Evolutionary conservation across 2,329 filamentous ascomycete genomes (phyloP), one percentile per base, ranked within the genome.

Genomic region (Monascus ruber): DNA sequence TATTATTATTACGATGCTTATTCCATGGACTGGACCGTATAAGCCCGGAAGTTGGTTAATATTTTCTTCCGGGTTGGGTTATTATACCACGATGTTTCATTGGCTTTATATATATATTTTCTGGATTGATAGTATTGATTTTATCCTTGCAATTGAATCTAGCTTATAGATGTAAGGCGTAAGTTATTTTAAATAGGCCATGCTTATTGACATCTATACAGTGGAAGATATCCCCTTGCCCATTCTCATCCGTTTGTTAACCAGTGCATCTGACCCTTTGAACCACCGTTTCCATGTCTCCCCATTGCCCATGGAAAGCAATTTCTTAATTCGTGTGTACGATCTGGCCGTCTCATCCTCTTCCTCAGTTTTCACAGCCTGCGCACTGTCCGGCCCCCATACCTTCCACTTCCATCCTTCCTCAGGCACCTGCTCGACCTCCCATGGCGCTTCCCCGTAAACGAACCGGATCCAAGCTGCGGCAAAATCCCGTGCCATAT

Each of bases 401-500:
- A 54, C 35, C 41, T 49, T 55, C 50, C 51, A 55, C 7, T 41
- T 31, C 4, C 39, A 7, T 31, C 35, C 31, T 2, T 28, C 10
- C 10, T 28, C 27, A 6, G 5, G n/a, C 8, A 4, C 28, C 28
- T 24, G 29, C 27, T 35, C 6, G 7, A 25, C n/a, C 6, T 40
- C 7, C 51, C 50, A 55, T 5, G 50, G 50, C 9, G 32, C 33
- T 3, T 44, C n/a, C 1, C 51, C 48, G 36, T 53, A 40, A 7
- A 39, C 39, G 37, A 55, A 55, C 3, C 38, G 39, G 28, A 55
- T 50, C 49, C 52, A 54, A 6, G 50, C 47, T 1, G 44, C 32
- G 0, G 47, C 43, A 41, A 53, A 53, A 5, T 48, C 42, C 8
- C 34, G 36, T 6, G 43, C 47, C 46, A 53, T 49, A 1, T 8